Evolutionary conservation across 176 grass and related monocot genomes (phyloP).

Genomic region (Pontederia crassipes): DNA sequence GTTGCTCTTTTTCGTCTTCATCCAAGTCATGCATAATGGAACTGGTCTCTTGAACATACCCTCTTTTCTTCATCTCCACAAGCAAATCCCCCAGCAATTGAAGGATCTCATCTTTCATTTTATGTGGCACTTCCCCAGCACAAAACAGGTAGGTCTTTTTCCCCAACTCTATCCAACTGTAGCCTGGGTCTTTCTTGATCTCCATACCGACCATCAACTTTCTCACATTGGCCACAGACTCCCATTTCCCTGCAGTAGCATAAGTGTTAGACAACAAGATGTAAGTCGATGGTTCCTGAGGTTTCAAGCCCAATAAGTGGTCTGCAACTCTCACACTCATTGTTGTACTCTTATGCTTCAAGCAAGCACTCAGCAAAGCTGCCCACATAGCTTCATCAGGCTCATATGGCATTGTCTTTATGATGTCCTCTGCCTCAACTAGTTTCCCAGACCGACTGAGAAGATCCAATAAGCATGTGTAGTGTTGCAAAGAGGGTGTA

Average conservation of each 20-base stretch:
- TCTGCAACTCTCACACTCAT: conserved; percentile 62
- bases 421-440: conserved; percentile 66
- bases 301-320: conserved; percentile 44
- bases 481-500: conserved; percentile 60
- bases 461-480: conserved; percentile 88
- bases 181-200: conserved; percentile 58
- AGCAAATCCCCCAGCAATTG: conserved; percentile 41
- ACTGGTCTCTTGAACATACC: conserved; percentile 73
- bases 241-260: conserved; percentile 63
- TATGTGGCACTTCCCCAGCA: conserved; percentile 46
- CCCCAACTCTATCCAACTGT: conserved; percentile 66
- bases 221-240: conserved; percentile 47
- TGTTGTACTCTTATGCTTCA: conserved; percentile 52
- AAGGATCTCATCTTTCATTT: conserved; percentile 51
- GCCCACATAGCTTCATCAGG: conserved; percentile 73
- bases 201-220: conserved; percentile 45
- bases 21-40: conserved; percentile 94
- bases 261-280: conserved; percentile 80
- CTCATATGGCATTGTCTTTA: conserved; percentile 49
- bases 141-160: conserved; percentile 50
- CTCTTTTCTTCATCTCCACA: conserved; percentile 53
- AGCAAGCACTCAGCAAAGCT: conserved; percentile 65
- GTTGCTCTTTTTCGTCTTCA: conserved; percentile 77
- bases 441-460: conserved; percentile 64
- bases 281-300: conserved; percentile 71